phyloP scores from a whole-genome alignment of 2,329 filamentous ascomycete genomes.

The Xylariaceae sp. region DNA sequence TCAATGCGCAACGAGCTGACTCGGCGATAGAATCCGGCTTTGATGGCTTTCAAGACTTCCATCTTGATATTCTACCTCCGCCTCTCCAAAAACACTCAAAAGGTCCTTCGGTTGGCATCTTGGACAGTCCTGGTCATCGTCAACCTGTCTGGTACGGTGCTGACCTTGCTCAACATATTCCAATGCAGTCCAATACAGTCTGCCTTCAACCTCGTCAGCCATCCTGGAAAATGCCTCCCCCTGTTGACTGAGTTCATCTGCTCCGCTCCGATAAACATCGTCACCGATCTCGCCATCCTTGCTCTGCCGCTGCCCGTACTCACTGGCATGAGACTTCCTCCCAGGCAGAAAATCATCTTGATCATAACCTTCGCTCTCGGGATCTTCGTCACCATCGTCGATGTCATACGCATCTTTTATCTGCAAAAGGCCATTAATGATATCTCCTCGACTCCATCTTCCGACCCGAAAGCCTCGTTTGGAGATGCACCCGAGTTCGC shows the following conservation, averaged over 20 bases:
- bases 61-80: constrained; percentile 87
- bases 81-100: constrained; percentile 72
- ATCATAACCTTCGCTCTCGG: constrained; percentile 83
- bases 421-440: constrained; percentile 66
- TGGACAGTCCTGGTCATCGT: constrained; percentile 74
- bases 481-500: constrained; percentile 52
- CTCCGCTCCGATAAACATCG: constrained; percentile 86
- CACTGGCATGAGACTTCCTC: constrained; percentile 78
- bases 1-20: constrained; percentile 14
- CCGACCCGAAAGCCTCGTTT: constrained; percentile 42
- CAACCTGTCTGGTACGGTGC: constrained; percentile 70
- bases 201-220: constrained; percentile 51
- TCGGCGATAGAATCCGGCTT: constrained; percentile 67
- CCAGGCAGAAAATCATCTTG: constrained; percentile 81
- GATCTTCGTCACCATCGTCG: constrained; percentile 81
- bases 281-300: constrained; percentile 84
- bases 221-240: constrained; percentile 47
- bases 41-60: constrained; percentile 92
- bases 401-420: constrained; percentile 86
- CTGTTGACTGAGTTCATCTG: constrained; percentile 61
- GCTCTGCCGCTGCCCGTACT: constrained; percentile 85
- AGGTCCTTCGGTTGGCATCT: constrained; percentile 75
- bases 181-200: constrained; percentile 76
- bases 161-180: constrained; percentile 84
- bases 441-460: constrained; percentile 35